Conservation (phyloP, 306 rosid species). For the Trifolium pratense region DNA sequence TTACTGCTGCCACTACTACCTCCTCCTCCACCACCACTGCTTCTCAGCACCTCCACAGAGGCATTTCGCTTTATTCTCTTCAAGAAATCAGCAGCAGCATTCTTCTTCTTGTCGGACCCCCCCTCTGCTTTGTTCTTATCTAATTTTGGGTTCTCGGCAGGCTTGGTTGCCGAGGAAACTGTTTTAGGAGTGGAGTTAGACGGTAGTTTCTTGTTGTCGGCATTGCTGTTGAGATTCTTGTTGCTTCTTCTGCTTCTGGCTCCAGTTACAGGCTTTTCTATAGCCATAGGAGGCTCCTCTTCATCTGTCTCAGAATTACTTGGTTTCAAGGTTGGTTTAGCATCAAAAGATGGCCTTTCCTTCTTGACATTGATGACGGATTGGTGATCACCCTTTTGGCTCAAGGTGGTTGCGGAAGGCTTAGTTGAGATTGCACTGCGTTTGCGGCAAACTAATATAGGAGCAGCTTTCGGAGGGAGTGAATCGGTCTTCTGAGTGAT, state of each 20-base stretch:
- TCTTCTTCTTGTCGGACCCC: conserved; percentile 61
- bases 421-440: conserved; percentile 59
- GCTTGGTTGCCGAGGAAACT: conserved; percentile 43
- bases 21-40: conserved; percentile 35
- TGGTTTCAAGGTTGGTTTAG: conserved; percentile 50
- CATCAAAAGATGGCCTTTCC: conserved; percentile 49
- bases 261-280: conserved; percentile 74
- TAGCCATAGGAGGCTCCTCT: conserved; percentile 53
- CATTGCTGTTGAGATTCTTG: conserved; percentile 46
- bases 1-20: conserved; percentile 45
- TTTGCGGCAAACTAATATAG: conserved; percentile 83
- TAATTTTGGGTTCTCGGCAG: conserved; percentile 43
- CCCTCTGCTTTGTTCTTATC: conserved; percentile 62
- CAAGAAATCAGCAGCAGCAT: conserved; percentile 80
- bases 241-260: conserved; percentile 72
- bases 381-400: conserved; percentile 53
- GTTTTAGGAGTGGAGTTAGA: conserved; percentile 47
- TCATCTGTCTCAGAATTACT: conserved; percentile 50
- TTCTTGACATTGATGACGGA: conserved; percentile 51
- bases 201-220: conserved; percentile 51
- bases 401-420: conserved; percentile 50
- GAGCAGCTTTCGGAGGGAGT: conserved; percentile 52
- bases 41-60: conserved; percentile 46
- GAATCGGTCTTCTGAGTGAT: conserved; percentile 45
- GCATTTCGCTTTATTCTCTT: conserved; percentile 76